A percentile compares a stretch with the other conserved stretches of the same genome.
Conservation (phyloP, 2,329 filamentous ascomycete genomes). For the Lasiodiplodia theobromae region DNA sequence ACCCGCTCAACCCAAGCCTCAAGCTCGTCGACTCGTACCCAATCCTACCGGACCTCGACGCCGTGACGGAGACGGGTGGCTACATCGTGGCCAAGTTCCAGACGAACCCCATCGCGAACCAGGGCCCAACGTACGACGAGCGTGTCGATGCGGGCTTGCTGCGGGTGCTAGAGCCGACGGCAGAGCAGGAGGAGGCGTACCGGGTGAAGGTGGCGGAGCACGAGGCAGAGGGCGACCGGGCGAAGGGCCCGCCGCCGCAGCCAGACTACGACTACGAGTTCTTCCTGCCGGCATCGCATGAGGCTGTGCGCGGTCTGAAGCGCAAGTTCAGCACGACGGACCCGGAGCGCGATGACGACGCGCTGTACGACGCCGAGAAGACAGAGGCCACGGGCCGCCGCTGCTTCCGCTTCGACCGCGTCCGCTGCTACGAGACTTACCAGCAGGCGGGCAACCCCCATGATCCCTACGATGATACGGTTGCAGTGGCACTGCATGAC, state of each 20-base stretch:
- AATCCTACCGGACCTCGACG: conserved; percentile 66
- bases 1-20: conserved; percentile 64
- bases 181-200: conserved; percentile 51
- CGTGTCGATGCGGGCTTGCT: conserved; percentile 67
- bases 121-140: conserved; percentile 59
- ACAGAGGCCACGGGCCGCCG: conserved; percentile 45
- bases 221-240: conserved; percentile 52
- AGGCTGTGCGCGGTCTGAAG: conserved; percentile 59
- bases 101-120: conserved; percentile 62
- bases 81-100: conserved; percentile 69
- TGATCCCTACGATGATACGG: conserved; percentile 61
- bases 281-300: conserved; percentile 61
- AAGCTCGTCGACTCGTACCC: conserved; percentile 67
- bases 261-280: conserved; percentile 67
- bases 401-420: conserved; percentile 62
- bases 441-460: conserved; percentile 59
- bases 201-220: conserved; percentile 36
- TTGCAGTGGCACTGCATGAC: conserved; percentile 66
- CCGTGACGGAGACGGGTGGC: conserved; percentile 64
- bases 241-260: conserved; percentile 55
- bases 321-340: conserved; percentile 64
- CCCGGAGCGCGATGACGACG: conserved; percentile 57
- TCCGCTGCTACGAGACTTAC: conserved; percentile 67
- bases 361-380: conserved; percentile 45
- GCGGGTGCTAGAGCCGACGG: conserved; percentile 55